Conservation (phyloP, 2,329 filamentous ascomycete species). For the Xylaria sp. region DNA sequence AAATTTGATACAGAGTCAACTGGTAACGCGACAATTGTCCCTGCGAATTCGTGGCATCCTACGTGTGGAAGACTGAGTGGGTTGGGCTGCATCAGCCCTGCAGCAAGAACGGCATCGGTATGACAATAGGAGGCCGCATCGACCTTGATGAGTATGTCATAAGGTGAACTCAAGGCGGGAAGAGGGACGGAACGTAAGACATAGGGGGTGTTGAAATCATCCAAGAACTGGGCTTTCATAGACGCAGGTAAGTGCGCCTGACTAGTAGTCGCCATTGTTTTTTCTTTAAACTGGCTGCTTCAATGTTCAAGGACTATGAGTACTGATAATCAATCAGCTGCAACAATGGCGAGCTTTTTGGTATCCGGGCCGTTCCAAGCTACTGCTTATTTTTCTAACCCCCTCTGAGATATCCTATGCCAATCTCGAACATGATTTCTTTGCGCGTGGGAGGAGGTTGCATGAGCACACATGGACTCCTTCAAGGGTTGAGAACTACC, state of each 20-base stretch:
- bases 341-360: not conserved
- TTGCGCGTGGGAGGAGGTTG: not conserved
- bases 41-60: conserved; percentile 53
- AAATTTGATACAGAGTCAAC: conserved; percentile 19
- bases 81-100: conserved; percentile 37
- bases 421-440: too few relatives aligned
- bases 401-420: not conserved
- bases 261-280: not conserved
- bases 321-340: too few relatives aligned
- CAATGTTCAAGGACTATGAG: not conserved
- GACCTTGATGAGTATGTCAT: conserved; percentile 53
- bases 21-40: conserved; percentile 46
- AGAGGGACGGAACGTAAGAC: conserved; percentile 44
- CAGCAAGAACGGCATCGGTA: conserved; percentile 43
- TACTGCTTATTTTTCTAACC: not conserved
- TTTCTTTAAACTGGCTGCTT: not conserved
- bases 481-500: not conserved
- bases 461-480: not conserved
- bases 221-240: conserved; percentile 50
- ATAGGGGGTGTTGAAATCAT: conserved; percentile 49
- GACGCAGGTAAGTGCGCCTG: conserved; percentile 19
- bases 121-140: conserved; percentile 55
- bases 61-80: conserved; percentile 50
- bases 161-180: conserved; percentile 37
- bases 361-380: not conserved